Evolutionary conservation across 257 asterid species (phyloP).

Genomic region (Rehmannia glutinosa): DNA sequence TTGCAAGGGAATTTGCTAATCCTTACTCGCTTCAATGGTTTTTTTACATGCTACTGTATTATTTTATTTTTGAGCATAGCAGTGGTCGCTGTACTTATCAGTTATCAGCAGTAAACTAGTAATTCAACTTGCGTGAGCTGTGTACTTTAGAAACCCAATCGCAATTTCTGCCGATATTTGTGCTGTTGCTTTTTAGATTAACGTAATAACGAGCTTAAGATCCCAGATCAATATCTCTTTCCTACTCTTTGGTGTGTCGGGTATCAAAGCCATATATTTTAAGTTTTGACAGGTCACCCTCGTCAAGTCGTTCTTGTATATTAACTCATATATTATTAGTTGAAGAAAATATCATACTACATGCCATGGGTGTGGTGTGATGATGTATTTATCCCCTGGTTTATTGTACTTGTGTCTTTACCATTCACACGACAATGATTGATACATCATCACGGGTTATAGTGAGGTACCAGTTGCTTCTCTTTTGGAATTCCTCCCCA

Average conservation of each 20-base stretch:
- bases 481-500: background rate
- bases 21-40: too few relatives aligned
- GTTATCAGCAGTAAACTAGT: background rate
- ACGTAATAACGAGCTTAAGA: too few relatives aligned
- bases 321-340: too few relatives aligned
- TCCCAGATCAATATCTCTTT: background rate
- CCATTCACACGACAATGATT: background rate
- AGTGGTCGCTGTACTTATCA: background rate
- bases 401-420: background rate
- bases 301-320: background rate
- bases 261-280: too few relatives aligned
- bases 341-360: too few relatives aligned
- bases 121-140: background rate
- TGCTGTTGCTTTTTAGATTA: constrained; percentile 12
- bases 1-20: too few relatives aligned
- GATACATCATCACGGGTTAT: background rate
- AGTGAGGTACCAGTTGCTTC: background rate
- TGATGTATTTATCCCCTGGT: background rate
- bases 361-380: too few relatives aligned
- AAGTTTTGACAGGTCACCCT: background rate
- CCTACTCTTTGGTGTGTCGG: background rate
- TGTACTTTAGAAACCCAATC: background rate
- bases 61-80: too few relatives aligned
- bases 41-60: too few relatives aligned
- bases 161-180: background rate